A percentile compares a stretch with the other conserved stretches of the same genome.
Conservation (phyloP, 305 asterid species). For the Rubia peregrina region DNA sequence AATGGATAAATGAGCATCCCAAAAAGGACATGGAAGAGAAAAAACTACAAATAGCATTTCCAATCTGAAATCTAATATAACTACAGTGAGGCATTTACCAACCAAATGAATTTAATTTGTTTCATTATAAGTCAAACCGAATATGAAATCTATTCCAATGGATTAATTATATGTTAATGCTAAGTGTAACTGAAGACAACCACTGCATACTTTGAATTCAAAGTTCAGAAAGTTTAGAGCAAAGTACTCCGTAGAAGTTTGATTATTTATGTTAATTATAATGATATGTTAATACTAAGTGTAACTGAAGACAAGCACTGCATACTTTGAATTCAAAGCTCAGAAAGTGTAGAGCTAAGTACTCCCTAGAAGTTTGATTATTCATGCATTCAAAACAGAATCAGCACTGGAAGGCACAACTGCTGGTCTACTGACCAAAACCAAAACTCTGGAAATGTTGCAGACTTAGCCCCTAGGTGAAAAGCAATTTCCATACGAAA, state of each 20-base stretch:
- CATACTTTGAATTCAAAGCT: not conserved
- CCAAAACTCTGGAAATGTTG: not conserved
- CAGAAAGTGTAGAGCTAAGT: not conserved
- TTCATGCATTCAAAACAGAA: not conserved
- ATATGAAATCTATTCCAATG: not conserved
- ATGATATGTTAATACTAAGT: not conserved
- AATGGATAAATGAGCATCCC: not conserved
- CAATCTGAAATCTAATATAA: not conserved
- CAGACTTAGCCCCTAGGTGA: not conserved
- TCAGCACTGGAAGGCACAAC: not conserved
- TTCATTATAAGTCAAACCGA: not conserved
- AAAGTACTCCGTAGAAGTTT: not conserved
- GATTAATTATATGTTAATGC: too few relatives aligned
- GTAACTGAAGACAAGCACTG: not conserved
- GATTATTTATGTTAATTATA: conserved; percentile 1
- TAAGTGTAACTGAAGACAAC: not conserved
- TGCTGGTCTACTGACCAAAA: not conserved
- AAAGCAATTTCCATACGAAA: not conserved
- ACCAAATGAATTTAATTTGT: not conserved
- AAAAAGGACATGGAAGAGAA: not conserved
- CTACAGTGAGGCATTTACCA: not conserved
- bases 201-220: not conserved
- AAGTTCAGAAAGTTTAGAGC: not conserved
- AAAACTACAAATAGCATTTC: not conserved
- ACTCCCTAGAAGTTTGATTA: not conserved